Conservation (phyloP, 805 yeast genomes). For the Monosporozyma aerobia region DNA sequence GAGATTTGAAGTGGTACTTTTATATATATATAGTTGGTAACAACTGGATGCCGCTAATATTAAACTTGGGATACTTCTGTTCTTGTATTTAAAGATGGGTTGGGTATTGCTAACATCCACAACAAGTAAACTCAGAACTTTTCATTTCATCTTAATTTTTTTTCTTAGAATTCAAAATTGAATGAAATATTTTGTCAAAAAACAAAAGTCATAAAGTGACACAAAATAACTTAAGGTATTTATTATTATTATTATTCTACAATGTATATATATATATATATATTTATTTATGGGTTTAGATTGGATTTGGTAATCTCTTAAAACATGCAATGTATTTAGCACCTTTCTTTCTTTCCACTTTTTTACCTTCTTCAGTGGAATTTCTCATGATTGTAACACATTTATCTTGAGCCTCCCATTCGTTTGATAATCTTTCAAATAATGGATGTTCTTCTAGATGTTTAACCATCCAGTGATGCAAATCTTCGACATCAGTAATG, state of each 20-base stretch:
- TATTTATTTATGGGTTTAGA: background rate
- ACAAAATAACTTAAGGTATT: background rate
- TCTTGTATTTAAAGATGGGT: too few species aligned
- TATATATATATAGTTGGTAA: background rate
- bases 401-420: slow-evolving; percentile 70
- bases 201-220: background rate
- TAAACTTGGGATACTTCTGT: too few species aligned
- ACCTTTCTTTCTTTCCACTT: slow-evolving; percentile 86
- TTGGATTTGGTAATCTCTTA: slow-evolving; percentile 57
- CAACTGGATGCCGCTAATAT: too few species aligned
- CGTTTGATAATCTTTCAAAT: slow-evolving; percentile 68
- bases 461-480: slow-evolving; percentile 93
- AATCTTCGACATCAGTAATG: slow-evolving; percentile 88
- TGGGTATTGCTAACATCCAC: too few species aligned
- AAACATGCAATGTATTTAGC: slow-evolving; percentile 83
- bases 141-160: too few species aligned
- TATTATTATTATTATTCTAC: background rate
- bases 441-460: slow-evolving; percentile 88
- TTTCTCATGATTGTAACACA: slow-evolving; percentile 84
- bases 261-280: background rate
- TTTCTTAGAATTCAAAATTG: background rate
- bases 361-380: slow-evolving; percentile 97
- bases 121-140: too few species aligned
- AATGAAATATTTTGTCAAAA: background rate
- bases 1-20: background rate